These are phyloP conservation scores for Monotropa hypopitys DNA, from an alignment of 179 eudicot species.

Conservation along the genomic window DNA sequence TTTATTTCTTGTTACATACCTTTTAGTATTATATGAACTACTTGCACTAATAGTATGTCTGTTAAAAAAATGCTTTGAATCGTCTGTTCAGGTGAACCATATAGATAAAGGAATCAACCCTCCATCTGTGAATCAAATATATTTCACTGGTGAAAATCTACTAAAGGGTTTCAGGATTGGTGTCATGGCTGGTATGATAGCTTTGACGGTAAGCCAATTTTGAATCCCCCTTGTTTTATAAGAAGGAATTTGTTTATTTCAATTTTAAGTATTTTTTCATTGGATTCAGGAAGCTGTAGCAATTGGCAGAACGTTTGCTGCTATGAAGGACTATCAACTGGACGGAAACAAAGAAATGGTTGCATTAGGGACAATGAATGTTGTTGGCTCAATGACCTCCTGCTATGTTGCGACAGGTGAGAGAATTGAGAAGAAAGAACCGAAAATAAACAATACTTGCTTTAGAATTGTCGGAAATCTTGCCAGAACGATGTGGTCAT, in stretches of 20 bases:
- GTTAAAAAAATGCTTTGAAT: neutral
- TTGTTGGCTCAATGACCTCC: constrained; percentile 57
- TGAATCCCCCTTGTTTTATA: neutral
- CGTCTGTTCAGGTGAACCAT: constrained; percentile 33
- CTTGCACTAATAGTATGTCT: neutral
- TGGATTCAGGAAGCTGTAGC: constrained; percentile 49
- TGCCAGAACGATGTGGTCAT: no score
- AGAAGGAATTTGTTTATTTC: neutral
- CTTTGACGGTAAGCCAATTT: constrained; percentile 36
- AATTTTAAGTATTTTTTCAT: neutral
- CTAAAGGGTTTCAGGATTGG: constrained; percentile 49
- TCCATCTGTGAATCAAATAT: constrained; percentile 32
- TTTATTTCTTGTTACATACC: neutral
- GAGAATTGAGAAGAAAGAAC: constrained; percentile 3
- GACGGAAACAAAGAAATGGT: constrained; percentile 71
- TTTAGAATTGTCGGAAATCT: no score
- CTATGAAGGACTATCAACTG: constrained; percentile 48
- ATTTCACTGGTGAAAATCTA: constrained; percentile 36
- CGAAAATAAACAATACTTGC: neutral
- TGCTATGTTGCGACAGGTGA: constrained; percentile 56
- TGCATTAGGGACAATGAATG: constrained; percentile 50
- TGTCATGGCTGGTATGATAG: constrained; percentile 48
- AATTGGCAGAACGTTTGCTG: constrained; percentile 58
- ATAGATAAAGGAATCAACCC: constrained; percentile 52
- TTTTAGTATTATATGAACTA: neutral